These are phyloP conservation scores for Sapria himalayana DNA, from an alignment of 345 rosid genomes.

Conservation along the genomic window DNA sequence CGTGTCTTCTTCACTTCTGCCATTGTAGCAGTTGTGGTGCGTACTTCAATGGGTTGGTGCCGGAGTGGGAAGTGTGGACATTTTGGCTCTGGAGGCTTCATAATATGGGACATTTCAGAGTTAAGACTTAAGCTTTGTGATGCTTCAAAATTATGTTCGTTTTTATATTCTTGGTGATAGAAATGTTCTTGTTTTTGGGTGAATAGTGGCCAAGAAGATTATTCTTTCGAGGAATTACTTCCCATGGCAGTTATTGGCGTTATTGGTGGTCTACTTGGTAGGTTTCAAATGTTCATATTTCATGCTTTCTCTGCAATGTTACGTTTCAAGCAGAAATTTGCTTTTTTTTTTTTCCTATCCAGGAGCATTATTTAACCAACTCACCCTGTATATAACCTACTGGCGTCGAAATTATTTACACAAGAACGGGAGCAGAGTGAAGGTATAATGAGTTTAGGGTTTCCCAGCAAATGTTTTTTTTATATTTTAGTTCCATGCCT, in stretches of 20 bases:
- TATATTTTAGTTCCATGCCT: not conserved
- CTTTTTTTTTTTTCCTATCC: conserved; percentile 8
- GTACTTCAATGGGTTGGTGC: conserved; percentile 95
- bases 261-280: conserved; percentile 88
- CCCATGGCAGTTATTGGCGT: conserved; percentile 97
- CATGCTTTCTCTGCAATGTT: not conserved
- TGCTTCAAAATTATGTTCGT: conserved; percentile 5
- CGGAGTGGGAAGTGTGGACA: conserved; percentile 91
- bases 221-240: conserved; percentile 69
- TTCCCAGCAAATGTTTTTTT: conserved; percentile 4
- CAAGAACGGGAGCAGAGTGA: conserved; percentile 66
- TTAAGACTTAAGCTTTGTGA: conserved; percentile 19
- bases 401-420: conserved; percentile 87
- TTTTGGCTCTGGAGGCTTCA: conserved; percentile 90
- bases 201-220: conserved; percentile 87
- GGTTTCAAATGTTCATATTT: conserved; percentile 6
- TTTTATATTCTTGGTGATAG: too few species aligned
- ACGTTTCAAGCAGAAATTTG: not conserved
- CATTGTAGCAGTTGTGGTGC: conserved; percentile 89
- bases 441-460: conserved; percentile 23
- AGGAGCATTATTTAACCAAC: conserved; percentile 96
- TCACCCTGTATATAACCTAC: conserved; percentile 50
- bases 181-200: conserved; percentile 5
- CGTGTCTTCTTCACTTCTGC: conserved; percentile 98
- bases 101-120: conserved; percentile 94